phyloP scores from a whole-genome alignment of 768 basidiomycete species.

The Pisolithus sp. region DNA sequence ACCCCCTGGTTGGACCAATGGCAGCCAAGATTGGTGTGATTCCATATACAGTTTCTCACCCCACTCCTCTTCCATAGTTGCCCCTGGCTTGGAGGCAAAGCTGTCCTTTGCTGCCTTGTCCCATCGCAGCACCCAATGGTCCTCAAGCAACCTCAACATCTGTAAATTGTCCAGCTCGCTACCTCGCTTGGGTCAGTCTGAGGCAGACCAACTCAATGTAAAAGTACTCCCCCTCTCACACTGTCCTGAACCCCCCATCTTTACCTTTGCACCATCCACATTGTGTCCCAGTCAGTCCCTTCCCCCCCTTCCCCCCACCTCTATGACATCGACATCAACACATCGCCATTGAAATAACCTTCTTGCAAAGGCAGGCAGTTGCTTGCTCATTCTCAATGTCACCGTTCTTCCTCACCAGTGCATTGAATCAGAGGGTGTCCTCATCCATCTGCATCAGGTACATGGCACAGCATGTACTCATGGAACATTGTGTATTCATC shows the following conservation, averaged over 20 bases:
- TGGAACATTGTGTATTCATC: constrained; percentile 6
- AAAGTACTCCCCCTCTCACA: constrained; percentile 51
- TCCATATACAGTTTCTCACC: constrained; percentile 49
- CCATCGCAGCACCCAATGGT: constrained; percentile 46
- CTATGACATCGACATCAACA: constrained; percentile 27
- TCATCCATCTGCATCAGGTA: constrained; percentile 48
- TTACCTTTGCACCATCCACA: constrained; percentile 31
- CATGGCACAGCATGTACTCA: constrained; percentile 13
- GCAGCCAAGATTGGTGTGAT: constrained; percentile 60
- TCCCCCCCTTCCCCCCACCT: constrained; percentile 31
- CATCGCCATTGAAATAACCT: constrained; percentile 43
- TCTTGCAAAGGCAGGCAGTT: constrained; percentile 52
- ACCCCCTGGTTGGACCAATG: constrained; percentile 64
- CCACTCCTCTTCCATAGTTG: constrained; percentile 31
- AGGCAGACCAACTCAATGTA: constrained; percentile 43
- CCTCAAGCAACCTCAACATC: constrained; percentile 26
- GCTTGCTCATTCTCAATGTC: constrained; percentile 49
- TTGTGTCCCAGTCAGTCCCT: constrained; percentile 32
- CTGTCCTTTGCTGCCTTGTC: constrained; percentile 46
- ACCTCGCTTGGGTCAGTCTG: constrained; percentile 25
- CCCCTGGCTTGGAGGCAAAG: constrained; percentile 23
- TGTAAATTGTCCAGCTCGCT: constrained; percentile 22
- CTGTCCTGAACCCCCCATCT: constrained; percentile 44
- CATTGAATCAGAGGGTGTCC: constrained; percentile 28
- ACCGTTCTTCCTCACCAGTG: constrained; percentile 27